Conservation (phyloP, 768 basidiomycete genomes). For the Pleurotus tuber-regium region DNA sequence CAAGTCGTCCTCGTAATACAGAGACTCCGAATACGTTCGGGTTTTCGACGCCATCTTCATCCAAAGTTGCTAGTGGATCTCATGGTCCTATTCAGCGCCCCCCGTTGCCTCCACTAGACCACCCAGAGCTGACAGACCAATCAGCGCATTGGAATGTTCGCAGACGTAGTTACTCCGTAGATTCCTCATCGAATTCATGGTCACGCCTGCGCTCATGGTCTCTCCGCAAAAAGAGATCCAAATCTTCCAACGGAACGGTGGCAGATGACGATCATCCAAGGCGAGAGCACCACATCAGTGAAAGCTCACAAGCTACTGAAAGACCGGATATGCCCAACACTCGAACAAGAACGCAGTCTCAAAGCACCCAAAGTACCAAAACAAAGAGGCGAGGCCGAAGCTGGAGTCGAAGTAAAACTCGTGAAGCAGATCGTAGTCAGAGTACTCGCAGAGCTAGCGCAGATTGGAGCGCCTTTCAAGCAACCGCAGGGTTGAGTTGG, state of each 20-base stretch:
- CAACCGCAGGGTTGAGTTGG: conserved; percentile 43
- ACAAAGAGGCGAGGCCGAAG: neutral
- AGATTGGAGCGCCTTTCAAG: conserved; percentile 54
- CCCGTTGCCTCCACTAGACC: neutral
- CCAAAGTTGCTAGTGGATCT: neutral
- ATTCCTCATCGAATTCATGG: neutral
- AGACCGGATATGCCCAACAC: neutral
- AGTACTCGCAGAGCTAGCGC: conserved; percentile 52
- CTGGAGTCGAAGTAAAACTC: neutral
- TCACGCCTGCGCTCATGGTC: neutral
- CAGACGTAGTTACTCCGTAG: neutral
- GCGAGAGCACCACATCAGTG: neutral
- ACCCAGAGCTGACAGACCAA: neutral
- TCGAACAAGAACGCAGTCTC: neutral
- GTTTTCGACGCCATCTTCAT: neutral
- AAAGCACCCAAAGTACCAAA: neutral
- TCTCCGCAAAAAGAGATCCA: neutral
- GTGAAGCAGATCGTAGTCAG: conserved; percentile 17
- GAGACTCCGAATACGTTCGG: conserved; percentile 7
- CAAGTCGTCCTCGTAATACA: neutral
- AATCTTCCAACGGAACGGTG: neutral
- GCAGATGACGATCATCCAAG: neutral
- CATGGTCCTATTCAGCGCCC: neutral
- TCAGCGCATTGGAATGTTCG: neutral
- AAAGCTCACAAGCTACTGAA: neutral